These are phyloP conservation scores for Lotmaria passim DNA, from an alignment of 208 protist genomes.

Conservation along the genomic window DNA sequence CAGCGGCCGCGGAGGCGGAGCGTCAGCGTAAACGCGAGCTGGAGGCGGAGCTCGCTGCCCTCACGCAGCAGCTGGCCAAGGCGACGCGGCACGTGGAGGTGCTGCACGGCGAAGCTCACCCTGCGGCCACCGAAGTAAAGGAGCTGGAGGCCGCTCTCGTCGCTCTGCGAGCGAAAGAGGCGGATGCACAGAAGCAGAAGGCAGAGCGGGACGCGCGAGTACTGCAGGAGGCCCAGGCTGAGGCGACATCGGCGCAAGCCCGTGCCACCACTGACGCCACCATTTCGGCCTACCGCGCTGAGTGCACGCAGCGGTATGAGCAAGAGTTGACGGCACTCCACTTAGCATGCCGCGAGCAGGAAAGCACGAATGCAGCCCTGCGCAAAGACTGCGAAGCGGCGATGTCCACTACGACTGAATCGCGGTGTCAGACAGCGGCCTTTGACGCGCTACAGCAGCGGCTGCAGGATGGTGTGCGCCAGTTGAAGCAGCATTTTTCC, in stretches of 20 bases:
- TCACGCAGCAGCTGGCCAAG: slow-evolving; percentile 12
- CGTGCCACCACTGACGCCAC: not conserved
- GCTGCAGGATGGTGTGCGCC: slow-evolving; percentile 26
- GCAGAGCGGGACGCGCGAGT: slow-evolving; percentile 3
- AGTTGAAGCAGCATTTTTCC: slow-evolving; percentile 24
- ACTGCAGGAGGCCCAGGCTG: not conserved
- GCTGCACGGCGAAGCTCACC: slow-evolving; percentile 17
- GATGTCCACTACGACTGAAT: not conserved
- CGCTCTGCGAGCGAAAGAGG: slow-evolving; percentile 12
- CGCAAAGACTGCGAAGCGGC: slow-evolving; percentile 22
- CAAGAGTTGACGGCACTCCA: slow-evolving; percentile 1
- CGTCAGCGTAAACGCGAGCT: not conserved
- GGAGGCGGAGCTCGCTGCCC: not conserved
- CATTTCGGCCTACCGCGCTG: not conserved
- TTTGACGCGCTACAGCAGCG: slow-evolving; percentile 19
- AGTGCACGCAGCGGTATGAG: slow-evolving; percentile 12
- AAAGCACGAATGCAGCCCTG: not conserved
- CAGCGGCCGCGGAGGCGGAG: not conserved
- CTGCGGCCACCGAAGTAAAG: slow-evolving; percentile 11
- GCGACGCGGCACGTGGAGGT: slow-evolving; percentile 12
- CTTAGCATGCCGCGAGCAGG: slow-evolving; percentile 2
- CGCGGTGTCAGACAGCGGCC: slow-evolving; percentile 5
- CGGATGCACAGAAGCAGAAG: slow-evolving; percentile 1
- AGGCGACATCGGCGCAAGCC: not conserved
- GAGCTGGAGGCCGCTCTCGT: slow-evolving; percentile 8